phyloP scores from a whole-genome alignment of 192 early-diverging fungal genomes.

The Helicostylum pulchrum region DNA sequence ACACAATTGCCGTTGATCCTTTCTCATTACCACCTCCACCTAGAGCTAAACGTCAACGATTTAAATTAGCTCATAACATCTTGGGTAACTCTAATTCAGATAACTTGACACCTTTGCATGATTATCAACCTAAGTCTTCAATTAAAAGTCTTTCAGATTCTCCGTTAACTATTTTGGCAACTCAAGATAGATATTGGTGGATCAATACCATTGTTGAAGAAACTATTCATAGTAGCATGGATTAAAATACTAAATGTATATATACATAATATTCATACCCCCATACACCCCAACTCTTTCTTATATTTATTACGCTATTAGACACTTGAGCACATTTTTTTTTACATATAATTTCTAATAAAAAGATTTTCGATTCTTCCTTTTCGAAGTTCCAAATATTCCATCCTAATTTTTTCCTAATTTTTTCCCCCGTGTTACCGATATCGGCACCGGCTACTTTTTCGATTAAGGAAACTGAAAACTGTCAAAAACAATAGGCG shows the following conservation, averaged over 20 bases:
- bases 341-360: too few relatives aligned
- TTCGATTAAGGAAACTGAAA: too few relatives aligned
- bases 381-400: too few relatives aligned
- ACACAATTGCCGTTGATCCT: too few relatives aligned
- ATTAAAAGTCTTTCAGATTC: neutral
- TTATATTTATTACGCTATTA: neutral
- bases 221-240: constrained; percentile 1
- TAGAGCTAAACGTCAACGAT: constrained; percentile 9
- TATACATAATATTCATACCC: neutral
- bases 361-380: too few relatives aligned
- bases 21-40: constrained; percentile 13
- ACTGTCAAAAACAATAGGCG: too few relatives aligned
- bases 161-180: neutral
- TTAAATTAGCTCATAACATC: neutral
- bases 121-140: too few relatives aligned
- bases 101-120: too few relatives aligned
- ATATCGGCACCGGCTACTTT: too few relatives aligned
- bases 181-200: constrained; percentile 13
- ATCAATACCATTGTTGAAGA: constrained; percentile 4
- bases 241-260: neutral
- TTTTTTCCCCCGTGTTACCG: too few relatives aligned
- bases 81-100: neutral
- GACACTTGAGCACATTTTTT: too few relatives aligned
- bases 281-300: neutral
- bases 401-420: too few relatives aligned